Base-by-base conservation (phyloP, 768 basidiomycete genomes). In the Guyanaporus albipodus region DNA sequence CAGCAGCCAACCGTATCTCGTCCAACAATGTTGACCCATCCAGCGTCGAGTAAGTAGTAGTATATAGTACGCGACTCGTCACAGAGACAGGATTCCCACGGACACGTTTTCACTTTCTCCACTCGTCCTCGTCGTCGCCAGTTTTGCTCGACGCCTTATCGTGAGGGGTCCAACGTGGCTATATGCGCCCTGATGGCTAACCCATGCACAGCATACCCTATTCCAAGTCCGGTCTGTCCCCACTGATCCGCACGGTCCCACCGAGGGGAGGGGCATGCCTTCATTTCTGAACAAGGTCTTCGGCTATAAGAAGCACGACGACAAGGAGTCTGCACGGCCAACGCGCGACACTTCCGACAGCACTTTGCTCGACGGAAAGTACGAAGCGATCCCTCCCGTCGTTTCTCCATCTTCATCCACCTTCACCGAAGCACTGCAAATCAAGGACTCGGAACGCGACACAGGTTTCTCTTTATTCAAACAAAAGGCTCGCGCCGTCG, bases 211-310 rank as follows among this genome's bases (percentile, higher is more conserved):
- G 56, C 7, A 14, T 27, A 35, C 43, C 39, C 17, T 21, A 24
- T 35, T 36, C 21, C n/a, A 45, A 31, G 19, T 33, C 44, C 38
- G 42, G 48, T 54, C 54, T 38, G 12, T 26, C 42, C 6, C 42
- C 31, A n/a, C 36, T 58, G 43, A 55, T 41, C 46, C 44, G 43
- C 51, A 38, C 57, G 31, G 37, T 17, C 38, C 17, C 19, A 28
- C 29, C 40, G 49, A 48, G 49, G 55, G 27, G 29, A 40, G 54
- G 58, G 56, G 57, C 35, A 76, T 76, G 74, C 71, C 83, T 66
- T 82, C 83, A 52, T 86, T 88, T 72, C 67, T 88, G 60, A 79
- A 82, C 66, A 88, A 85, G 62, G 82, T 88, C 56, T 83, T 87
- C 58, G 81, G 81, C 68, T 79, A 85, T 67, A 87, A 79, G 70